Evolutionary conservation across 2,329 filamentous ascomycete species (phyloP), one percentile per base, ranked within the genome.

Genomic region (Calycina herbarum): DNA sequence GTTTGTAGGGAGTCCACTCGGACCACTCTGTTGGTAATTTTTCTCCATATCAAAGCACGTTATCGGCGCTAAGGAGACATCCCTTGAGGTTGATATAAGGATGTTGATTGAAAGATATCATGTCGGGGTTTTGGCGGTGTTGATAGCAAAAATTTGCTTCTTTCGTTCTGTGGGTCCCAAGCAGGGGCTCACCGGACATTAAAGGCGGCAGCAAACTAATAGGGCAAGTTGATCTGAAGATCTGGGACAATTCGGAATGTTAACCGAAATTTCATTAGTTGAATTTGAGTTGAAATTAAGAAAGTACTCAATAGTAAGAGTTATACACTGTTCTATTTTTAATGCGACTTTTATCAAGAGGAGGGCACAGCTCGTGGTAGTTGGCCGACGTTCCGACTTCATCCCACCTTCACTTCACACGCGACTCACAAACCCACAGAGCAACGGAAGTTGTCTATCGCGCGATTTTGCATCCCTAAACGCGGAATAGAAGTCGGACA

Each of bases 11-110:
- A 20, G 17, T n/a, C 42, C 42, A 48, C 42, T 48, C 42, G 42
- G 42, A 48, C 42, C 42, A 48, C 42, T 48, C 42, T 48, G 42
- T 48, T n/a, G 42, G 42, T 40, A 20, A 20, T 48, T n/a, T 48
- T 48, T 24, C 42, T 48, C 42, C 42, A 48, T 48, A 20, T n/a
- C 6, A 20, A 48, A 48, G 42, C 42, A 48, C 42, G 42, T 24
- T 48, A 48, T 20, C 20, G 42, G 10, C 17, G 42, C 42, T 48
- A 20, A 48, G 35, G 11, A 40, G 42, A 20, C 42, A n/a, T 24
- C 42, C 6, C 20, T 48, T 48, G 42, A 48, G 20, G 17, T 24
- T 48, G 15, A 20, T 48, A 48, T 20, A 48, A 48, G 17, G n/a
- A 48, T 48, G 17, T 48, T 20, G 42, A 48, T 48, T 20, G 42